Percentiles rank a stretch among this genome's conserved stretches.
phyloP scores from a whole-genome alignment of 2,329 filamentous ascomycete species.

The Monosporascus sp. region DNA sequence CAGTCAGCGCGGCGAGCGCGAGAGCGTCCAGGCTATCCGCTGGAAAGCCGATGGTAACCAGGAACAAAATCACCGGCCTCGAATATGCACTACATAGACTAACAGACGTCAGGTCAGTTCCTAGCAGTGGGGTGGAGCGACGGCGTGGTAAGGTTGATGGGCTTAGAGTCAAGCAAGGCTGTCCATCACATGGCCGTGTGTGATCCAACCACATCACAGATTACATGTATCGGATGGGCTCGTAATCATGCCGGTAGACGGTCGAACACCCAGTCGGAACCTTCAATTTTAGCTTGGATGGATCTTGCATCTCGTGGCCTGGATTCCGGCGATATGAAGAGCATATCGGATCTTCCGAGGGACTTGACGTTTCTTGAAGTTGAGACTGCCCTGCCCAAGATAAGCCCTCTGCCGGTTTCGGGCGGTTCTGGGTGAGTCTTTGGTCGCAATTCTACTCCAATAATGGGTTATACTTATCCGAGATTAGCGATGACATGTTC shows the following conservation, averaged over 20 bases:
- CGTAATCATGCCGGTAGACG: constrained; percentile 36
- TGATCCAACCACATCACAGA: constrained; percentile 35
- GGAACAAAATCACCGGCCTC: background rate
- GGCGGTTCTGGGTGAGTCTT: constrained; percentile 56
- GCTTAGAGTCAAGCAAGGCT: constrained; percentile 74
- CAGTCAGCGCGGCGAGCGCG: constrained; percentile 37
- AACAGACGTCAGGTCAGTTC: constrained; percentile 54
- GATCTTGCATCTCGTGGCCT: constrained; percentile 23
- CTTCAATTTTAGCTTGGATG: constrained; percentile 24
- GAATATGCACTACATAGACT: constrained; percentile 3
- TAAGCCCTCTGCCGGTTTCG: constrained; percentile 64
- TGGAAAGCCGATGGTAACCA: constrained; percentile 64
- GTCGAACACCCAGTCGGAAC: constrained; percentile 6
- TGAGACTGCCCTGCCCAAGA: constrained; percentile 68
- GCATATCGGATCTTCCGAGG: constrained; percentile 56
- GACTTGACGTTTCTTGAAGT: constrained; percentile 72
- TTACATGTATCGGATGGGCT: constrained; percentile 51
- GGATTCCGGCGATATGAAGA: constrained; percentile 20
- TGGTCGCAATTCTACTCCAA: background rate
- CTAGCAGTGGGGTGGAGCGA: constrained; percentile 83
- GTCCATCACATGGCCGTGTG: constrained; percentile 64
- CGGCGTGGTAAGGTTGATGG: constrained; percentile 70
- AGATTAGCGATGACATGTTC: constrained; percentile 45
- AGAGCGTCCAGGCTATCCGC: constrained; percentile 43
- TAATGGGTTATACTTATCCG: constrained; percentile 12